Evolutionary conservation across 129 eudicot species (phyloP), one percentile per base, ranked within the genome.

Genomic region (Oenanthe sinensis): DNA sequence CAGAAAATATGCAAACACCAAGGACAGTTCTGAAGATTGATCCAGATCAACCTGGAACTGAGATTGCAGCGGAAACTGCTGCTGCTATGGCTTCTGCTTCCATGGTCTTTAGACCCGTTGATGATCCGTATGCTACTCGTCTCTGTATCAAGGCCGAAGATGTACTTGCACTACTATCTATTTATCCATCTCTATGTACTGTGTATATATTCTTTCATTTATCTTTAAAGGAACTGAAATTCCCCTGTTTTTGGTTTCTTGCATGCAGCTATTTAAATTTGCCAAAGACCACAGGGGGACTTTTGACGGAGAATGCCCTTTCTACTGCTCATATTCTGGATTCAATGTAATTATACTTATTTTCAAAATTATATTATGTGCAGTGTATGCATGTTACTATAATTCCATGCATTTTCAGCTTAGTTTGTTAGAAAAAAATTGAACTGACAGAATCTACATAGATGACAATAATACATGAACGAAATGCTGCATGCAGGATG

Each of bases 251-350:
- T 2, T 12, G 52, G 14, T 47, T 12, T 17, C 19, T 20, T 77
- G 39, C 77, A 70, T 86, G 82, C 89, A 93, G 98, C 87, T 93
- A 46, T 93, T 89, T 82, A 48, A 78, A 16, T 93, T 93, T 82
- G 96, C 97, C 0, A 80, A 78, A 67, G 81, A 87, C 10, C 54
- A 87, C 28, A 82, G 67, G 70, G 98, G 97, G 83, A 91, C 97
- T 77, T 93, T 80, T 65, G 97, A 91, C 81, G 98, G 98, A 20
- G 95, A 87, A 77, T 93, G 98, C 83, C 98, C 97, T 9, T 93
- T 87, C 86, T 93, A 93, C 76, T 93, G 98, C 82, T 93, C 98
- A 24, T 85, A 26, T 78, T 93, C 98, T 1, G 98, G 98, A 74
- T 91, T 58, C 62, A 84, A 91, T 50, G 98, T 90, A 90, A 54